phyloP scores from a whole-genome alignment of 805 yeast species.

The Candida andamanensis region DNA sequence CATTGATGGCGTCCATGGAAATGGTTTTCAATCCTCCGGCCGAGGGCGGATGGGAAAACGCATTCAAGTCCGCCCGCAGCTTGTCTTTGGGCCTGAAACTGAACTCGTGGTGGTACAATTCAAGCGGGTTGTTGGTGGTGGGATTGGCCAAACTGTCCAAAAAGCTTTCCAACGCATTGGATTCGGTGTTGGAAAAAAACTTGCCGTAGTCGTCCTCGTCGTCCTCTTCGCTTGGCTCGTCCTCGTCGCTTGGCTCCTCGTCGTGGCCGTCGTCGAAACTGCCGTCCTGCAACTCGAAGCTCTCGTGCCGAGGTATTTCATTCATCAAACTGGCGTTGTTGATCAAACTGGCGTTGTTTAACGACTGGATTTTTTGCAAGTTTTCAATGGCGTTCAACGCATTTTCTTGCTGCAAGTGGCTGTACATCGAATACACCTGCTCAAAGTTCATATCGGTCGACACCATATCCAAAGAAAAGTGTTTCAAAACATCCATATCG shows the following conservation, averaged over 20 bases:
- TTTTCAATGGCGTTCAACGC: constrained; percentile 32
- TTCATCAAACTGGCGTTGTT: neutral
- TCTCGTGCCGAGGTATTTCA: neutral
- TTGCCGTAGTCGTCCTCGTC: constrained; percentile 27
- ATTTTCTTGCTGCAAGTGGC: constrained; percentile 32
- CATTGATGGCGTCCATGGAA: neutral
- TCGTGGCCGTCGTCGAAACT: neutral
- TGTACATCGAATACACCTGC: constrained; percentile 39
- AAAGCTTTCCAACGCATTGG: constrained; percentile 36
- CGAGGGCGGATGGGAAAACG: constrained; percentile 18
- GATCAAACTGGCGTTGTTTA: too few relatives aligned
- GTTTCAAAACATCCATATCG: constrained; percentile 7
- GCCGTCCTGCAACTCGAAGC: neutral
- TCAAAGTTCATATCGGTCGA: constrained; percentile 40
- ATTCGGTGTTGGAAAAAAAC: constrained; percentile 32
- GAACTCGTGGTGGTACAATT: constrained; percentile 21
- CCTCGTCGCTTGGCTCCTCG: constrained; percentile 1
- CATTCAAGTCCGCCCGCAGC: constrained; percentile 21
- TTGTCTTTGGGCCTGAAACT: constrained; percentile 11
- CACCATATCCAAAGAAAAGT: constrained; percentile 15
- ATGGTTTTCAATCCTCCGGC: constrained; percentile 1
- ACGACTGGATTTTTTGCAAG: constrained; percentile 31
- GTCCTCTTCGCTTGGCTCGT: constrained; percentile 8
- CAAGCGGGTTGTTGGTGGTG: constrained; percentile 22
- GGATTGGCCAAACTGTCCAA: constrained; percentile 35